Conservation (phyloP, 495 filamentous ascomycete genomes). For the Penicillium steckii region DNA sequence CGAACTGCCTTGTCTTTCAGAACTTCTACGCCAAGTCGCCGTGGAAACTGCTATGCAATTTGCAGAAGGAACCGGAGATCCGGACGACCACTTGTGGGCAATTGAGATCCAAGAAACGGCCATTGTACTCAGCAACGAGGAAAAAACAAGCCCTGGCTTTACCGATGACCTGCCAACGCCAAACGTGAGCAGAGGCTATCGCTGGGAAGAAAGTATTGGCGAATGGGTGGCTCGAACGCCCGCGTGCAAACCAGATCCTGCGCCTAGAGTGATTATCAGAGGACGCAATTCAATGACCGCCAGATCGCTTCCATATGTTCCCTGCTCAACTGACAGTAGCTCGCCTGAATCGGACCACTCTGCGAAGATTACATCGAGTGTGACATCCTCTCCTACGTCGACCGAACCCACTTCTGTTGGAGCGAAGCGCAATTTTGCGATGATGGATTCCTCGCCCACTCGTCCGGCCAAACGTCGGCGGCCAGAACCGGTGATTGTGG, state of each 20-base stretch:
- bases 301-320: conserved; percentile 10
- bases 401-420: conserved; percentile 23
- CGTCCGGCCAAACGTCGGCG: conserved; percentile 31
- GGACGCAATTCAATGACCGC: conserved; percentile 7
- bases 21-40: conserved; percentile 40
- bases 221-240: conserved; percentile 55
- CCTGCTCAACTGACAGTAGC: conserved; percentile 28
- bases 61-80: conserved; percentile 44
- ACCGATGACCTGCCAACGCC: conserved; percentile 14
- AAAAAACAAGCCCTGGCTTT: conserved; percentile 8
- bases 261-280: conserved; percentile 5
- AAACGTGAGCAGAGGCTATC: conserved; percentile 28
- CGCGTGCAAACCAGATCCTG: conserved; percentile 19
- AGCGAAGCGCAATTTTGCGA: conserved; percentile 20
- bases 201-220: conserved; percentile 56
- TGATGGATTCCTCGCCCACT: conserved; percentile 10
- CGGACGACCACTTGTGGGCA: conserved; percentile 50
- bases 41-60: conserved; percentile 48
- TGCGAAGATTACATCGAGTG: conserved; percentile 21
- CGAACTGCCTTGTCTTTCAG: conserved; percentile 20
- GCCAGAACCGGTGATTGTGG: conserved; percentile 12
- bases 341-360: conserved; percentile 19
- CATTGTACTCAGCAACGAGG: conserved; percentile 17
- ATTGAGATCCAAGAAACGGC: conserved; percentile 42
- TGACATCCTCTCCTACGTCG: conserved; percentile 35